Conservation (phyloP, 1,284 basidiomycete genomes). For the Cryptococcus wingfieldii region DNA sequence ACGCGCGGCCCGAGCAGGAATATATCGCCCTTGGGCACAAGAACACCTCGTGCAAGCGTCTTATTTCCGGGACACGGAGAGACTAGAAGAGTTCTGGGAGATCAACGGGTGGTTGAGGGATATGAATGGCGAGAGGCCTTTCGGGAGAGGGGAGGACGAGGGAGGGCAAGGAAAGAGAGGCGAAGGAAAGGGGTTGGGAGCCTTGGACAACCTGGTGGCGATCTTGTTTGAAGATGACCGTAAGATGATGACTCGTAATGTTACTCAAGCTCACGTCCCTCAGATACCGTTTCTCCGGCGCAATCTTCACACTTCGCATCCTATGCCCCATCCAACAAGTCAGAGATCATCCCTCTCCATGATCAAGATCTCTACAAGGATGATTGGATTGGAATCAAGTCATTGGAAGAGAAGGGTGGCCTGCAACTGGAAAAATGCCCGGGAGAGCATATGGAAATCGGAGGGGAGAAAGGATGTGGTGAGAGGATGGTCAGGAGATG, state of each 20-base stretch:
- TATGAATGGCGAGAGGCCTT: conserved; percentile 53
- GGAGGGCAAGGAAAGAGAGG: conserved; percentile 10
- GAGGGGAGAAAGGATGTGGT: conserved; percentile 56
- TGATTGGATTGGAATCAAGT: conserved; percentile 82
- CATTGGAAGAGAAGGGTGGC: conserved; percentile 65
- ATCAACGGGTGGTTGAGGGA: conserved; percentile 56
- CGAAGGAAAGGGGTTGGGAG: conserved; percentile 30
- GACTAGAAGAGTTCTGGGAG: conserved; percentile 65
- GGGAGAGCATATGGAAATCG: conserved; percentile 79
- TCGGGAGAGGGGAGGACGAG: conserved; percentile 58
- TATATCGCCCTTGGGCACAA: conserved; percentile 81
- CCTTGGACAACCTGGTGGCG: conserved; percentile 47
- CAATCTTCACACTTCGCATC: conserved; percentile 45
- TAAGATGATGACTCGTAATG: conserved; percentile 12
- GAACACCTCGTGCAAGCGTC: conserved; percentile 81
- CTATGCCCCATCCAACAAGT: conserved; percentile 38
- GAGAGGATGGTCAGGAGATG: conserved; percentile 47
- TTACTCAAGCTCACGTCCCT: not conserved
- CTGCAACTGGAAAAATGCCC: conserved; percentile 67
- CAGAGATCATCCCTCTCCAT: conserved; percentile 65
- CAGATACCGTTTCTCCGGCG: conserved; percentile 44
- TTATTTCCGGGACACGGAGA: conserved; percentile 84
- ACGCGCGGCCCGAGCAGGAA: conserved; percentile 64
- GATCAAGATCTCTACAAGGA: conserved; percentile 71
- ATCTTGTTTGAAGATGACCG: conserved; percentile 48